phyloP scores from a whole-genome alignment of 805 yeast species.

The Saturnispora saitoi region DNA sequence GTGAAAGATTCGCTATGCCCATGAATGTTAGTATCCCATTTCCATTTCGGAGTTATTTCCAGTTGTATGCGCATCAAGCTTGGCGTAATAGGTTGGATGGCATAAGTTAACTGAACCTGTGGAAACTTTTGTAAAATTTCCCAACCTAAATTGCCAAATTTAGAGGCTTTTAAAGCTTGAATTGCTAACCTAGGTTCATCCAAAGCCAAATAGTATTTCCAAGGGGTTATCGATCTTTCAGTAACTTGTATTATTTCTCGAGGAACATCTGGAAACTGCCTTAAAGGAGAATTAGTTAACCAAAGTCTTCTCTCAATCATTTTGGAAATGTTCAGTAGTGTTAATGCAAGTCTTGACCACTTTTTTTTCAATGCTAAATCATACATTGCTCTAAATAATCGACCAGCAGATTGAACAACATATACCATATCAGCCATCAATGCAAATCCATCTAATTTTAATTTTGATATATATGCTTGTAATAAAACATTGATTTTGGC shows the following conservation, averaged over 20 bases:
- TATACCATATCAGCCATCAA: conserved; percentile 88
- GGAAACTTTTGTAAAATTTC: conserved; percentile 70
- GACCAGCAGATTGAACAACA: conserved; percentile 86
- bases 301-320: conserved; percentile 78
- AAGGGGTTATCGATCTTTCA: conserved; percentile 77
- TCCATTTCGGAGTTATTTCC: conserved; percentile 64
- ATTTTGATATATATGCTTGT: conserved; percentile 78
- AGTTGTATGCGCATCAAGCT: conserved; percentile 57
- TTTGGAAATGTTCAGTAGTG: conserved; percentile 58
- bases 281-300: conserved; percentile 75
- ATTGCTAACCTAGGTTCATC: conserved; percentile 66
- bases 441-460: conserved; percentile 80
- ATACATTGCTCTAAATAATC: conserved; percentile 76
- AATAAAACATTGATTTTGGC: conserved; percentile 74
- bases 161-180: conserved; percentile 67
- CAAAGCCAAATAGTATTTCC: conserved; percentile 65
- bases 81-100: conserved; percentile 71
- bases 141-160: conserved; percentile 50
- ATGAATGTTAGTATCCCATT: conserved; percentile 64
- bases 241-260: conserved; percentile 58
- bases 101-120: conserved; percentile 45
- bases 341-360: conserved; percentile 60
- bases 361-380: conserved; percentile 64
- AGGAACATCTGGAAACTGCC: conserved; percentile 76
- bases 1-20: conserved; percentile 58